A percentile compares a stretch with the other conserved stretches of the same genome.
These are phyloP conservation scores for Aleurites moluccanus DNA, from an alignment of 441 rosid species.

Conservation along the genomic window DNA sequence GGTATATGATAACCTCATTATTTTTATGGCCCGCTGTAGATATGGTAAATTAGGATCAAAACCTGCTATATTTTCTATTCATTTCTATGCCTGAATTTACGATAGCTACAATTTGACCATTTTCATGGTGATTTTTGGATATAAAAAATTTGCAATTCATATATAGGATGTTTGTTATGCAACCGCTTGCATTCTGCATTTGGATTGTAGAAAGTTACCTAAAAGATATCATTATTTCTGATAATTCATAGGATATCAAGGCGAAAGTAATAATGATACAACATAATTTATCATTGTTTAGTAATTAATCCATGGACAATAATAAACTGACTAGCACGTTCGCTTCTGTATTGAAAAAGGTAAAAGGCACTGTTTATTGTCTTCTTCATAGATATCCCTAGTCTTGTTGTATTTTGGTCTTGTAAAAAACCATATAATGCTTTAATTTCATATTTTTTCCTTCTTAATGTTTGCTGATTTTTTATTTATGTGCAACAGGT, in stretches of 20 bases:
- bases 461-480: conserved; percentile 10
- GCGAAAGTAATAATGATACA: no score
- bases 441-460: not conserved
- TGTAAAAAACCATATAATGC: not conserved
- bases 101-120: not conserved
- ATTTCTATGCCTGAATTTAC: not conserved
- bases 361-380: no score
- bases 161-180: not conserved
- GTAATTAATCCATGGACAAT: no score
- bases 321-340: not conserved
- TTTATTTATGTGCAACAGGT: conserved; percentile 22
- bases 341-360: no score
- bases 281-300: no score
- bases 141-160: not conserved
- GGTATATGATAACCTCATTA: conserved; percentile 28
- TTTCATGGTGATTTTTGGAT: not conserved
- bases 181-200: no score
- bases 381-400: not conserved
- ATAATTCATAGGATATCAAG: no score
- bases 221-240: not conserved
- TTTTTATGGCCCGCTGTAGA: not conserved
- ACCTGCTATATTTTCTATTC: not conserved
- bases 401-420: not conserved
- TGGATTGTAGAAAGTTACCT: no score
- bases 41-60: conserved; percentile 1